Evolutionary conservation across 2,329 filamentous ascomycete genomes (phyloP).

Genomic region (Claviceps humidiphila): DNA sequence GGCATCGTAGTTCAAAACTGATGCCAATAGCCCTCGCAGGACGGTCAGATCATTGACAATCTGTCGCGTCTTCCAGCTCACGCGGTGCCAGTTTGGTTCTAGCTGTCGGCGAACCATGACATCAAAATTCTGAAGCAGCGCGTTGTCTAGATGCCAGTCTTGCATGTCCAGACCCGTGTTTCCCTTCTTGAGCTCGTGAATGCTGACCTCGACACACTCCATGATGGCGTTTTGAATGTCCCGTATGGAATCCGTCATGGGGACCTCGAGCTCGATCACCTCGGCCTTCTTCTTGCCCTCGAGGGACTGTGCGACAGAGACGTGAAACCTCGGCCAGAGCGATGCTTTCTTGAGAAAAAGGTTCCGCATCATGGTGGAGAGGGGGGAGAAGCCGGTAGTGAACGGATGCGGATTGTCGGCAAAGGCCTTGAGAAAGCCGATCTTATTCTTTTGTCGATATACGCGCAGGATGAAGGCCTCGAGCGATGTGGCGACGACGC

Average conservation of each 20-base stretch:
- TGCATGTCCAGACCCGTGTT: conserved; percentile 89
- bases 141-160: conserved; percentile 92
- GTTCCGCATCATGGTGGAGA: conserved; percentile 79
- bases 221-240: conserved; percentile 89
- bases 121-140: conserved; percentile 85
- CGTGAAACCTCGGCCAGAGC: conserved; percentile 86
- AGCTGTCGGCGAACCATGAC: conserved; percentile 76
- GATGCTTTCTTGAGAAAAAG: conserved; percentile 81
- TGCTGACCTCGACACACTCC: conserved; percentile 91
- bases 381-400: conserved; percentile 71
- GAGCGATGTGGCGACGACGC: conserved; percentile 69
- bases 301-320: conserved; percentile 75
- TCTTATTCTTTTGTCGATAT: conserved; percentile 88
- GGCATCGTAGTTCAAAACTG: conserved; percentile 71
- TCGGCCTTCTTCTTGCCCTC: conserved; percentile 91
- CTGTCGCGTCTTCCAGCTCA: conserved; percentile 88
- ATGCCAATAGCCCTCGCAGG: conserved; percentile 69
- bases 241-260: conserved; percentile 89
- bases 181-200: conserved; percentile 82
- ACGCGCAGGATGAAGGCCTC: conserved; percentile 94
- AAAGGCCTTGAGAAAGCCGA: conserved; percentile 89
- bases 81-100: conserved; percentile 93
- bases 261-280: conserved; percentile 90
- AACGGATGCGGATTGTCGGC: conserved; percentile 90
- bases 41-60: conserved; percentile 84